Evolutionary conservation across 1,139 yeast species (phyloP), one percentile per base, ranked within the genome.

Genomic region (Protomyces inouyei): DNA sequence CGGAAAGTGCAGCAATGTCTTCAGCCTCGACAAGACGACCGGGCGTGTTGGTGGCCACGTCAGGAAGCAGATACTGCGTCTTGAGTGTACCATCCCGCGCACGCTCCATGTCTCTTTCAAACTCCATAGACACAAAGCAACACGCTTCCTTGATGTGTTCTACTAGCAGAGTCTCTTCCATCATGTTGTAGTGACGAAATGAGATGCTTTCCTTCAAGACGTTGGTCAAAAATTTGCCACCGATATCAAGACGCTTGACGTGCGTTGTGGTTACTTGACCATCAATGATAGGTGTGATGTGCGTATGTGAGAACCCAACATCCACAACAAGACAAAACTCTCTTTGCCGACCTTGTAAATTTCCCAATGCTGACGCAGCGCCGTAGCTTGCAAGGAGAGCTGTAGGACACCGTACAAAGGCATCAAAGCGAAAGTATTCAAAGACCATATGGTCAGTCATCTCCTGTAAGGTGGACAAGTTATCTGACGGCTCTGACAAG

Each of bases 361-460:
- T 18, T 8, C 37, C 37, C 36, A 57, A 32, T 12, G 48, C 32
- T 43, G 28, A 18, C 6, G 40, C 16, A 23, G 60, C 14, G 21
- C 16, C 67, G 59, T 77, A 78, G 88, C 92, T 88, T 0, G 97
- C 96, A 0, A 87, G 83, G 66, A 88, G 79, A 0, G 87, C 82
- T 0, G 86, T 86, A 0, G 90, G 82, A 51, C 79, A 78, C 55
- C 92, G 73, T 66, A 83, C 83, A 69, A 85, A 84, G 48, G 84
- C 83, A 38, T 80, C 80, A 72, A 93, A 88, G 8, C 90, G 96
- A 72, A 86, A 93, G 72, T 95, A 98, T 75, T 95, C 99, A 77
- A 95, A 92, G 2, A 95, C 83, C 0, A 93, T 87, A 75, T 92
- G 97, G 74, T 93, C 98, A 35, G 91, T 87, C 74, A 88, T 88